These are phyloP conservation scores for Mrakiaceae sp. DNA, from an alignment of 1,284 basidiomycete genomes.

Conservation along the genomic window DNA sequence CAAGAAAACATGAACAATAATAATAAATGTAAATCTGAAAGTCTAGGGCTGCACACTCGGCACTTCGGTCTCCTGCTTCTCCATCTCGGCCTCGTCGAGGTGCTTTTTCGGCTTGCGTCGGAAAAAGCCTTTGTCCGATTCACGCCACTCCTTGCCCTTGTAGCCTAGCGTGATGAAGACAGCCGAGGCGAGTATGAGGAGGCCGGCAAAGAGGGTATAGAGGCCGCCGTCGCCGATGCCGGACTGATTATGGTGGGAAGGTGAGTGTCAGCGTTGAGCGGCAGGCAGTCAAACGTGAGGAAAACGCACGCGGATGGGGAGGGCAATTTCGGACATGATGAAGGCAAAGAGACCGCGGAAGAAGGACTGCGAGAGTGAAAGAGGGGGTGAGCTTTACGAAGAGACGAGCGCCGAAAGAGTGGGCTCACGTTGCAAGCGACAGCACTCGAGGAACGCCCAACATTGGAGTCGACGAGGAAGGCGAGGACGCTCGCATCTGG, in stretches of 20 bases:
- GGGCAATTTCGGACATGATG: constrained; percentile 31
- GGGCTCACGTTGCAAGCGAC: constrained; percentile 34
- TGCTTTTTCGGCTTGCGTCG: too few relatives aligned
- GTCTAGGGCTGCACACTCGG: too few relatives aligned
- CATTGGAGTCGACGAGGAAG: constrained; percentile 65
- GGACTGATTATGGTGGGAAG: constrained; percentile 27
- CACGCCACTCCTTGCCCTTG: background rate
- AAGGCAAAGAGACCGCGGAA: constrained; percentile 30
- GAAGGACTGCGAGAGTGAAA: constrained; percentile 34
- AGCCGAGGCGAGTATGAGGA: constrained; percentile 40
- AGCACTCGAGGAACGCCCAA: constrained; percentile 56
- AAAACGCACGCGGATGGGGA: constrained; percentile 23
- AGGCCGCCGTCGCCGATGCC: constrained; percentile 57
- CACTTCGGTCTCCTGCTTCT: too few relatives aligned
- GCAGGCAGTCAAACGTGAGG: background rate
- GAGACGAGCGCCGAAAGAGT: background rate
- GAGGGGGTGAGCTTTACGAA: constrained; percentile 10
- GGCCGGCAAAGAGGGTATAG: constrained; percentile 58
- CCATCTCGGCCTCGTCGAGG: too few relatives aligned
- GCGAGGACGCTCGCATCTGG: constrained; percentile 48
- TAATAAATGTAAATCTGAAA: too few relatives aligned
- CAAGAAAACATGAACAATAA: too few relatives aligned
- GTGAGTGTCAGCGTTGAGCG: too few relatives aligned
- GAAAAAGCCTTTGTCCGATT: background rate
- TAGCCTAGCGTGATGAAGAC: constrained; percentile 21